Evolutionary conservation across 2,329 filamentous ascomycete species (phyloP).

Genomic region (Colletotrichum simmondsii): DNA sequence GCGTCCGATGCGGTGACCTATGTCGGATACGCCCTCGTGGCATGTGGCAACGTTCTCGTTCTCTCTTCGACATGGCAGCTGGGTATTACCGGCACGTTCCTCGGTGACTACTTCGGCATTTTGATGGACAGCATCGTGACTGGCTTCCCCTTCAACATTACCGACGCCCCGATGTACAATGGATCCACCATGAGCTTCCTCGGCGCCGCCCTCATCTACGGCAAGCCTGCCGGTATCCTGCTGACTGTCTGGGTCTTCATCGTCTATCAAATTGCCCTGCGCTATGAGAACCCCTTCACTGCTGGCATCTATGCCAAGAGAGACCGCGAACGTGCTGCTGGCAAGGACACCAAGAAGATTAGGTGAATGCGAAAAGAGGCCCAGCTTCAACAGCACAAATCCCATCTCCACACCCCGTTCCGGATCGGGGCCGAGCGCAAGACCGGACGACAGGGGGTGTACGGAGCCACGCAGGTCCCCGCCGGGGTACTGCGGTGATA

Average conservation of each 20-base stretch:
- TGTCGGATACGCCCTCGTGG: constrained; percentile 77
- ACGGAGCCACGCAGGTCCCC: constrained; percentile 26
- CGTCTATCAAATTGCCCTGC: constrained; percentile 83
- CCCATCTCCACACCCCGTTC: constrained; percentile 14
- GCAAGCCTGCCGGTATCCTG: constrained; percentile 86
- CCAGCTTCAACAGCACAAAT: constrained; percentile 35
- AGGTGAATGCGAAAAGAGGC: constrained; percentile 48
- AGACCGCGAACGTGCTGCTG: constrained; percentile 66
- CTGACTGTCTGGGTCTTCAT: constrained; percentile 80
- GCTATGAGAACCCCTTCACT: constrained; percentile 95
- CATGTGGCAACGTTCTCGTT: constrained; percentile 84
- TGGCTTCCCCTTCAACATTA: constrained; percentile 95
- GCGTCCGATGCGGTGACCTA: constrained; percentile 68
- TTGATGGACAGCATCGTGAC: constrained; percentile 96
- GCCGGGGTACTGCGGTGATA: not conserved
- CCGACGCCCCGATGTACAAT: constrained; percentile 94
- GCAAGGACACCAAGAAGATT: constrained; percentile 61
- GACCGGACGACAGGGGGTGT: constrained; percentile 28
- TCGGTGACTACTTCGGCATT: constrained; percentile 99
- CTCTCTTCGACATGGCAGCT: constrained; percentile 90
- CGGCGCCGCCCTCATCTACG: constrained; percentile 84
- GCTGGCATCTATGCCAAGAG: constrained; percentile 91
- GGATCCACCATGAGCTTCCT: constrained; percentile 93
- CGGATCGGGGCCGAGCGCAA: constrained; percentile 28
- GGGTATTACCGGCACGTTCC: constrained; percentile 93